These are phyloP conservation scores for Emericellopsis terricola DNA, from an alignment of 495 filamentous ascomycete species.

Conservation along the genomic window DNA sequence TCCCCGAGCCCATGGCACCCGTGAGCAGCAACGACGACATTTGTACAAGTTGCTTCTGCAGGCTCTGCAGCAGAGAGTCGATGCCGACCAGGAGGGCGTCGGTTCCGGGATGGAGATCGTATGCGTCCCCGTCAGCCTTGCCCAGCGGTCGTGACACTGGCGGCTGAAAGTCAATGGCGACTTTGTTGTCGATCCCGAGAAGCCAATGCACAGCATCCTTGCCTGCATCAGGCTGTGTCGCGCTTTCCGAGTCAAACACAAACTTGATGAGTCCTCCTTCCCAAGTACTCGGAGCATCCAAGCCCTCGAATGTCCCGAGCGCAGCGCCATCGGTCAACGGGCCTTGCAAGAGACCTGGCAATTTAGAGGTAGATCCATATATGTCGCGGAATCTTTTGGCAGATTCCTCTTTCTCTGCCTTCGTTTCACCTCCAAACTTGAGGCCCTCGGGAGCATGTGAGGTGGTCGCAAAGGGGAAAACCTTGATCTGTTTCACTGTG, in stretches of 20 bases:
- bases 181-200: constrained; percentile 52
- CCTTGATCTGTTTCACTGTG: constrained; percentile 37
- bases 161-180: constrained; percentile 52
- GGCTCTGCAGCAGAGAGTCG: constrained; percentile 51
- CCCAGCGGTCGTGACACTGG: constrained; percentile 43
- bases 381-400: constrained; percentile 34
- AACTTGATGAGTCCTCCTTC: constrained; percentile 65
- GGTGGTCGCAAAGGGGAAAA: constrained; percentile 56
- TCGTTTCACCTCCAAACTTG: constrained; percentile 78
- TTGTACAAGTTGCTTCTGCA: constrained; percentile 55
- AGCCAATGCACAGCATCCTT: constrained; percentile 51
- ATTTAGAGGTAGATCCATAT: constrained; percentile 27
- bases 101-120: constrained; percentile 31
- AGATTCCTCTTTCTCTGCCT: constrained; percentile 52
- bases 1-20: constrained; percentile 77
- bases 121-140: constrained; percentile 22
- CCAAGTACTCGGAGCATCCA: constrained; percentile 30
- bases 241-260: constrained; percentile 34
- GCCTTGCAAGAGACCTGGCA: constrained; percentile 55
- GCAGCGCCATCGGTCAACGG: constrained; percentile 80
- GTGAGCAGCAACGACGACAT: constrained; percentile 78
- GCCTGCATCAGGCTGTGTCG: constrained; percentile 18
- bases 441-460: constrained; percentile 39
- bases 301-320: constrained; percentile 27
- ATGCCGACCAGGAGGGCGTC: constrained; percentile 66